Conservation (phyloP, 805 yeast species). For the Yueomyces sinensis region DNA sequence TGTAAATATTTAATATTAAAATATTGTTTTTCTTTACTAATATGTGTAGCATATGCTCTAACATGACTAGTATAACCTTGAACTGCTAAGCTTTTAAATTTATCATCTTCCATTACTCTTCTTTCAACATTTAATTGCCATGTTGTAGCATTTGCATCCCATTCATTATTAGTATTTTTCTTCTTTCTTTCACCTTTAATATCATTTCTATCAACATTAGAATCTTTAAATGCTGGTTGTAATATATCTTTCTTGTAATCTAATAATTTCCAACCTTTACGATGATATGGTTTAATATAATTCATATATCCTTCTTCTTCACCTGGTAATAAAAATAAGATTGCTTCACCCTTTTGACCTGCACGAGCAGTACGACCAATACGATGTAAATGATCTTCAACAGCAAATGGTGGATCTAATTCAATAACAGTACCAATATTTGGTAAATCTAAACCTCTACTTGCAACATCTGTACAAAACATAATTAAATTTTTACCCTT, state of each 20-base stretch:
- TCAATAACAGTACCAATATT: slow-evolving; percentile 77
- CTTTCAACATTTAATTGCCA: slow-evolving; percentile 90
- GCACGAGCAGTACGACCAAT: slow-evolving; percentile 98
- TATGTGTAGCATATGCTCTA: slow-evolving; percentile 93
- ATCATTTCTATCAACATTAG: slow-evolving; percentile 24
- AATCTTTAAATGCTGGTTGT: slow-evolving; percentile 23
- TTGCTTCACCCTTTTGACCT: slow-evolving; percentile 73
- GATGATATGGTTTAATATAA: slow-evolving; percentile 44
- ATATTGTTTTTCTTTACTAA: slow-evolving; percentile 59
- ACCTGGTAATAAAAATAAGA: slow-evolving; percentile 76
- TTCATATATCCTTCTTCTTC: slow-evolving; percentile 74
- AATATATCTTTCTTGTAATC: slow-evolving; percentile 34
- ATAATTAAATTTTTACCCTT: slow-evolving; percentile 48
- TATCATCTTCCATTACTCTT: slow-evolving; percentile 61
- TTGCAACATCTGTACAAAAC: slow-evolving; percentile 95
- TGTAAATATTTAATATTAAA: slow-evolving; percentile 78
- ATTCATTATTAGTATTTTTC: slow-evolving; percentile 28
- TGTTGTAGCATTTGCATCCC: slow-evolving; percentile 94
- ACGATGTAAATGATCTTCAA: slow-evolving; percentile 92
- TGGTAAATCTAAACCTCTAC: slow-evolving; percentile 92
- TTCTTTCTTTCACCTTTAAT: slow-evolving; percentile 12
- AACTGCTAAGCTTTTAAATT: slow-evolving; percentile 51
- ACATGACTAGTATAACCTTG: slow-evolving; percentile 80
- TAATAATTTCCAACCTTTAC: slow-evolving; percentile 35
- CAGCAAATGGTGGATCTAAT: slow-evolving; percentile 87